Conservation (phyloP, 805 yeast genomes). For the Metschnikowia baotianmanensis region DNA sequence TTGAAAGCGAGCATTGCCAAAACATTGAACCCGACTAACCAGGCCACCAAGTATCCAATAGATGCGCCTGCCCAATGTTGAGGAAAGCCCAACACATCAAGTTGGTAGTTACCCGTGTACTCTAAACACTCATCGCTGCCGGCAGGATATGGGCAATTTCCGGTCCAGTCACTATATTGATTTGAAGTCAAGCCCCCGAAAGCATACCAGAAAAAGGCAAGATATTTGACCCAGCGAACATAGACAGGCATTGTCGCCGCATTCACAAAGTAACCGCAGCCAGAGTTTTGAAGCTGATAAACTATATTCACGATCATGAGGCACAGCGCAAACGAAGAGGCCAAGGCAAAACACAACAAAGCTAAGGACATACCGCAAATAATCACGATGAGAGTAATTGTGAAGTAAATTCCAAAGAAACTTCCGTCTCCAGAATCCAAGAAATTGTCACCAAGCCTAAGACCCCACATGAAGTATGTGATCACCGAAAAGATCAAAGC, state of each 20-base stretch:
- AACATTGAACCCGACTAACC: slow-evolving; percentile 53
- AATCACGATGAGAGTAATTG: slow-evolving; percentile 54
- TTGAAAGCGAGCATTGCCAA: slow-evolving; percentile 48
- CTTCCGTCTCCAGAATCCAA: slow-evolving; percentile 14
- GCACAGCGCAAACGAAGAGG: slow-evolving; percentile 61
- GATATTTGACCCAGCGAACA: slow-evolving; percentile 79
- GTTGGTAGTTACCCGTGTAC: slow-evolving; percentile 53
- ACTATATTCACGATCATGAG: slow-evolving; percentile 59
- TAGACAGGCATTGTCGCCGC: slow-evolving; percentile 76
- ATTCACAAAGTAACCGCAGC: slow-evolving; percentile 79
- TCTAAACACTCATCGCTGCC: slow-evolving; percentile 31
- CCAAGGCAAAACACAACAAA: slow-evolving; percentile 49
- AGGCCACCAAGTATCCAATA: slow-evolving; percentile 54
- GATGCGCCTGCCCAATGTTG: slow-evolving; percentile 66
- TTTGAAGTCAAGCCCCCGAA: slow-evolving; percentile 68
- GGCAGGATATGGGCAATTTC: slow-evolving; percentile 54
- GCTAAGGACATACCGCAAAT: slow-evolving; percentile 57
- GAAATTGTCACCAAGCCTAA: slow-evolving; percentile 34
- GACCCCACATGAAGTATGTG: slow-evolving; percentile 77
- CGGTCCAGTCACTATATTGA: slow-evolving; percentile 60
- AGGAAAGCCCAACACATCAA: slow-evolving; percentile 59
- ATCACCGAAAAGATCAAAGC: slow-evolving; percentile 57
- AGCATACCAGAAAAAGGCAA: slow-evolving; percentile 75
- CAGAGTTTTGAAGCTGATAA: slow-evolving; percentile 71
- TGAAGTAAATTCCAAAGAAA: slow-evolving; percentile 60